Percentiles rank a stretch among this genome's conserved stretches.
phyloP scores from a whole-genome alignment of 805 yeast species.

The Wickerhamomyces kurtzmanii region DNA sequence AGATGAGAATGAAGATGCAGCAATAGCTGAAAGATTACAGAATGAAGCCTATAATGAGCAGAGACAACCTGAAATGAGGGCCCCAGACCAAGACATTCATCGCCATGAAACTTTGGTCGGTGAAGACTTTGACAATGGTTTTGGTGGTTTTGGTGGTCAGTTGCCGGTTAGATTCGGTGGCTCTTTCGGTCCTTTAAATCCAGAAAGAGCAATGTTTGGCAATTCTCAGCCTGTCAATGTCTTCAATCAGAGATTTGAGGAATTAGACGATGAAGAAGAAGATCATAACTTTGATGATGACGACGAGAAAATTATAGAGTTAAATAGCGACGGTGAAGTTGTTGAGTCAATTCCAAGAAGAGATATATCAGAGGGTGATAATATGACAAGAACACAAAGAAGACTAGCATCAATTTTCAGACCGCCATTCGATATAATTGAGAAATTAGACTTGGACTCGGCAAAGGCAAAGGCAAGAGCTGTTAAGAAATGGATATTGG shows the following conservation, averaged over 20 bases:
- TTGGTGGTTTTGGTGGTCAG: constrained; percentile 20
- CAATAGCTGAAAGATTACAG: constrained; percentile 53
- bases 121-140: constrained; percentile 21
- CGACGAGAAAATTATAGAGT: constrained; percentile 22
- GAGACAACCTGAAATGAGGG: constrained; percentile 41
- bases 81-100: constrained; percentile 68
- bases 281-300: constrained; percentile 27
- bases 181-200: constrained; percentile 15
- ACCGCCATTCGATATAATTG: constrained; percentile 90
- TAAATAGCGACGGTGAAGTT: constrained; percentile 25
- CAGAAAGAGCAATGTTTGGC: constrained; percentile 21
- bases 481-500: constrained; percentile 68
- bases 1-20: constrained; percentile 32
- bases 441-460: constrained; percentile 52
- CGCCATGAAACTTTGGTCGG: constrained; percentile 61
- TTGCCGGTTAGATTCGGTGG: not conserved
- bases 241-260: constrained; percentile 24
- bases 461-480: constrained; percentile 64
- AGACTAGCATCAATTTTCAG: constrained; percentile 76
- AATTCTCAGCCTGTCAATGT: constrained; percentile 21
- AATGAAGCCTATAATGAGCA: constrained; percentile 43
- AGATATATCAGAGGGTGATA: constrained; percentile 2
- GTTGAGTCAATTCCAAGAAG: constrained; percentile 5
- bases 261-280: constrained; percentile 3
- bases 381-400: constrained; percentile 35